A percentile compares a stretch with the other conserved stretches of the same genome.
These are phyloP conservation scores for Neurospora sublineolata DNA, from an alignment of 495 filamentous ascomycete species.

Conservation along the genomic window DNA sequence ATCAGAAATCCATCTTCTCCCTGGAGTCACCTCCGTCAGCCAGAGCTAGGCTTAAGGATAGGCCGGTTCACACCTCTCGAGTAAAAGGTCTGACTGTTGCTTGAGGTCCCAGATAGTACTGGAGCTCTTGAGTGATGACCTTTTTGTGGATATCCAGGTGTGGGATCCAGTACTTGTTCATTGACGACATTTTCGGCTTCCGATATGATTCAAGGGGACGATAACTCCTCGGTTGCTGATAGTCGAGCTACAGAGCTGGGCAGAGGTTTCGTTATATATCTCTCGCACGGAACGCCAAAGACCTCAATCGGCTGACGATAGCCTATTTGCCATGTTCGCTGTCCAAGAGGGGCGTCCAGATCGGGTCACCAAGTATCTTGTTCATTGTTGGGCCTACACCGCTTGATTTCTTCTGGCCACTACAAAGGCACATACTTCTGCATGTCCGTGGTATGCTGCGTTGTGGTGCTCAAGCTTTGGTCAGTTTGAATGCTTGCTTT, in stretches of 20 bases:
- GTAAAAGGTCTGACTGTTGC: constrained; percentile 43
- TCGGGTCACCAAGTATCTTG: constrained; percentile 10
- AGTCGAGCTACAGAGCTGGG: not conserved
- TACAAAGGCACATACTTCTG: constrained; percentile 7
- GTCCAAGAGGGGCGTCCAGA: constrained; percentile 8
- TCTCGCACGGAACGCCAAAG: not conserved
- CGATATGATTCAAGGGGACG: not conserved
- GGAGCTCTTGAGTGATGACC: constrained; percentile 45
- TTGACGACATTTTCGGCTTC: constrained; percentile 25
- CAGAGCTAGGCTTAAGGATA: constrained; percentile 5
- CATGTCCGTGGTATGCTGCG: constrained; percentile 6
- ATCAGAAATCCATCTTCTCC: constrained; percentile 47
- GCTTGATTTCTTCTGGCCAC: constrained; percentile 14
- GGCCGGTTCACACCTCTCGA: constrained; percentile 29
- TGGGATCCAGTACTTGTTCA: constrained; percentile 48
- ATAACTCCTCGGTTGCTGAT: not conserved
- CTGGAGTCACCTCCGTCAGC: constrained; percentile 26
- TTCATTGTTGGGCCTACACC: constrained; percentile 10
- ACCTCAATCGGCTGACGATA: not conserved
- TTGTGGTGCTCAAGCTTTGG: constrained; percentile 6
- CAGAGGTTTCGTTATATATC: constrained; percentile 12
- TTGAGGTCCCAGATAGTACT: constrained; percentile 44
- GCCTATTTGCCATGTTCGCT: constrained; percentile 12
- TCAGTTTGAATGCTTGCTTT: not conserved
- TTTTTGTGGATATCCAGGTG: constrained; percentile 46